Percentiles rank a stretch among this genome's conserved stretches.
phyloP scores from a whole-genome alignment of 441 rosid species.

The Populus hybrid region DNA sequence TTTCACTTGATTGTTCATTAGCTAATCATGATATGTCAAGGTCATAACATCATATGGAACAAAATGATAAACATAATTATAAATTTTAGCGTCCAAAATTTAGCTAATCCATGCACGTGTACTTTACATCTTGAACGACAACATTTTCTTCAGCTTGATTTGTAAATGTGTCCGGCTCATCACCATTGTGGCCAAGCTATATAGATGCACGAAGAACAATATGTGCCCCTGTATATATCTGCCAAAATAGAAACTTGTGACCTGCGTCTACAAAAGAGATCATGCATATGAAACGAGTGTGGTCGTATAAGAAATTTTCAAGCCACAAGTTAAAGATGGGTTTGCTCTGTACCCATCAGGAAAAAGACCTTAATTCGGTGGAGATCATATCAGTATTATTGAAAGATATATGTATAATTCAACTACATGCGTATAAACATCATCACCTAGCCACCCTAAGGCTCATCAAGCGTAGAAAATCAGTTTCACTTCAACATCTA shows the following conservation, averaged over 20 bases:
- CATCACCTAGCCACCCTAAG: neutral
- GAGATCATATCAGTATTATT: too few relatives aligned
- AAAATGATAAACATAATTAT: too few relatives aligned
- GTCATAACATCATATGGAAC: neutral
- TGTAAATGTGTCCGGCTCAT: too few relatives aligned
- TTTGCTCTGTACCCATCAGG: neutral
- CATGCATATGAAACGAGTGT: neutral
- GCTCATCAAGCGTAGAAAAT: neutral
- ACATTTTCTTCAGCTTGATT: too few relatives aligned
- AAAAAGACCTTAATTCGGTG: too few relatives aligned
- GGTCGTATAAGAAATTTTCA: neutral
- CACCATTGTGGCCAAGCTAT: too few relatives aligned
- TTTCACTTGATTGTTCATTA: neutral
- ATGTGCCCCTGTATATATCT: too few relatives aligned
- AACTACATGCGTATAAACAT: neutral
- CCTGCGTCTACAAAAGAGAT: too few relatives aligned
- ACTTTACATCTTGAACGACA: too few relatives aligned
- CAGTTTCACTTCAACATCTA: neutral
- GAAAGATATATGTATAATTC: too few relatives aligned
- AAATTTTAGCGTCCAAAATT: neutral
- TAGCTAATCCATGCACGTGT: neutral
- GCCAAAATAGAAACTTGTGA: too few relatives aligned
- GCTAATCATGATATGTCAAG: neutral
- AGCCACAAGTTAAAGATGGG: neutral
- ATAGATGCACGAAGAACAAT: too few relatives aligned